Evolutionary conservation across 2,329 filamentous ascomycete species (phyloP), one percentile per base, ranked within the genome.

Genomic region (Emydomyces testavorans): DNA sequence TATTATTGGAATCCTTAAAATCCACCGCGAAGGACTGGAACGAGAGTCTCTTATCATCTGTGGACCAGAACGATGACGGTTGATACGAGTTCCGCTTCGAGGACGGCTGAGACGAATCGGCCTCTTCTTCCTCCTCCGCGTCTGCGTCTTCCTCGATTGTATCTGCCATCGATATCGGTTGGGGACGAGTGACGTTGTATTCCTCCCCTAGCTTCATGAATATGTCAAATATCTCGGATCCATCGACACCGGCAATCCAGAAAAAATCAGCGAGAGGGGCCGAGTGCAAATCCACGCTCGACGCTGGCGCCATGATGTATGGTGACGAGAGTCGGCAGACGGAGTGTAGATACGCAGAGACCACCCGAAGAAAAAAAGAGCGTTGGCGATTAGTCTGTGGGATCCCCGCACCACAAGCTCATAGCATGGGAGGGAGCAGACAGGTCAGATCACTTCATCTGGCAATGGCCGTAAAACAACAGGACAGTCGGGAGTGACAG

Each of bases 211-310:
- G 55, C 52, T 60, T 64, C 47, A 58, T 58, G 50, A 65, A 71
- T 10, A 67, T 68, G 18, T 71, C 68, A 28, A 68, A 53, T 39
- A 71, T 61, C 57, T 71, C 69, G 10, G 68, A 58, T 32, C 69
- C 67, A 57, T 73, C 70, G 29, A 73, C 63, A 48, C 70, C 70
- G 46, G 68, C 65, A 44, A 82, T 81, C 72, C 80, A 82, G 63
- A 82, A 82, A 63, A 78, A 80, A 62, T 82, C 78, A 57, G 78
- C 78, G 47, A 82, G 73, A 48, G 78, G 78, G 47, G 70, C 69
- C 51, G 71, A 69, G 39, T 70, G 67, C 48, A 62, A 57, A 50
- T 73, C 68, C 46, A 65, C 56, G 36, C 62, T 38, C 38, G 62
- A 54, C 38, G 57, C 49, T 38, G 56, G 57, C 48, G 66, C 58